Evolutionary conservation across 768 basidiomycete species (phyloP), one percentile per base, ranked within the genome.

Genomic region (Hypholoma fasciculare): DNA sequence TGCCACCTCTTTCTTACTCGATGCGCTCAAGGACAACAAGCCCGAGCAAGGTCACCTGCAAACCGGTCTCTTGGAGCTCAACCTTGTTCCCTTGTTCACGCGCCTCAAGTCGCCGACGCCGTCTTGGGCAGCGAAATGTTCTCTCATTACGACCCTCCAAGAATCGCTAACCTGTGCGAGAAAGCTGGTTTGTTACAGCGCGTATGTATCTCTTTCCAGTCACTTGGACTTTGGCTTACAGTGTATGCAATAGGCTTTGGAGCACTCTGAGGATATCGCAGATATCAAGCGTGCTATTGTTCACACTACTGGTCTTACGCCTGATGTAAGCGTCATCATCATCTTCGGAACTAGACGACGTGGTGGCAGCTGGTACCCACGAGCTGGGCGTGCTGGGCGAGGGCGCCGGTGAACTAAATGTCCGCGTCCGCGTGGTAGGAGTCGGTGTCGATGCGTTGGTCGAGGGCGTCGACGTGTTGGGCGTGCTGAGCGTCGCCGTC

Each of bases 101-200:
- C 97, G 4, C 97, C 97, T 61, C 97, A 98, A 72, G 97, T 98
- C 53, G 97, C 97, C 0, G 97, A 99, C 69, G 97, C 97, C 3
- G 98, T 99, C 63, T 88, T 99, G 39, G 94, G 94, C 27, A 99
- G 98, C 71, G 93, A 98, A 69, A 97, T 99, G 94, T 98, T 98
- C 74, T 83, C 89, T 4, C 88, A 98, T 70, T 98, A 98, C 67
- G 97, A 99, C 72, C 86, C 92, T 27, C 94, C 97, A 5, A 83
- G 97, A 57, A 94, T 99, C 67, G 97, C 97, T 62, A 98, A 98
- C 74, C 82, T 99, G 54, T 98, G 96, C 67, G 97, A 99, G 80
- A 97, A 97, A 78, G 97, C 97, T 59, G 97, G 97, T 49, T 76
- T 99, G 43, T 72, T 98, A 68, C 97, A 98, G 75, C 80, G 96